phyloP scores from a whole-genome alignment of 305 asterid species.

The Fraxinus nigra region DNA sequence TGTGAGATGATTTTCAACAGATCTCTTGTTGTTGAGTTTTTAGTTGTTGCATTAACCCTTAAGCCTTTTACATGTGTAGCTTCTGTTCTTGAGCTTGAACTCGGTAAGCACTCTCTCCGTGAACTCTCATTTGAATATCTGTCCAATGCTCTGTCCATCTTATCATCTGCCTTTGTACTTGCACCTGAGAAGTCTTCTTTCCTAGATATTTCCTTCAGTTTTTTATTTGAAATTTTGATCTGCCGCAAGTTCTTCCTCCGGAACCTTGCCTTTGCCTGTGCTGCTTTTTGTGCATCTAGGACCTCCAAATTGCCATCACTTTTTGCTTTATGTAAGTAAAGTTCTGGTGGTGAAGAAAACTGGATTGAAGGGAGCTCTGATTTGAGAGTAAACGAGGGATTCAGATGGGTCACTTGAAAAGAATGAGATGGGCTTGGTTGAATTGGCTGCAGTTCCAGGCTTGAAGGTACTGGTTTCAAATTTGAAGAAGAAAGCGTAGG shows the following conservation, averaged over 20 bases:
- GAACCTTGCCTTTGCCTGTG: slow-evolving; percentile 35
- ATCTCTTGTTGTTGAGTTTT: slow-evolving; percentile 14
- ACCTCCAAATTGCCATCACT: slow-evolving; percentile 18
- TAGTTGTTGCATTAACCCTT: slow-evolving; percentile 2
- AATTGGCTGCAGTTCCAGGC: slow-evolving; percentile 15
- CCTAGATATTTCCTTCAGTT: slow-evolving; percentile 13
- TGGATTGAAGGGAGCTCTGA: slow-evolving; percentile 43
- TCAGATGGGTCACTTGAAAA: not conserved
- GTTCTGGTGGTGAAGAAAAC: slow-evolving; percentile 15
- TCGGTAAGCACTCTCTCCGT: slow-evolving; percentile 13
- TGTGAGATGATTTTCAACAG: slow-evolving; percentile 1
- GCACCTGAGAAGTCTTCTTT: not conserved
- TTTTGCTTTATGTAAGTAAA: slow-evolving; percentile 14
- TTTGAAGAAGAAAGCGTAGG: slow-evolving; percentile 10
- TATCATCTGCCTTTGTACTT: slow-evolving; percentile 7
- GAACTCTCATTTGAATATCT: slow-evolving; percentile 17
- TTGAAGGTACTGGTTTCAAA: not conserved
- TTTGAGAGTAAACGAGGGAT: slow-evolving; percentile 2
- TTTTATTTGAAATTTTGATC: slow-evolving; percentile 14
- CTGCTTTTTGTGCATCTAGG: slow-evolving; percentile 37
- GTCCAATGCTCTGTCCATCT: not conserved
- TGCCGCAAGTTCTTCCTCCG: slow-evolving; percentile 29
- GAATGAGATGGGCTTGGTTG: slow-evolving; percentile 18
- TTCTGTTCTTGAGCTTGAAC: slow-evolving; percentile 14
- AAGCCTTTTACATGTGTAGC: not conserved